A percentile compares a stretch with the other conserved stretches of the same genome.
Conservation (phyloP, 108 stramenopile genomes). For the Conticribra weissflogii region DNA sequence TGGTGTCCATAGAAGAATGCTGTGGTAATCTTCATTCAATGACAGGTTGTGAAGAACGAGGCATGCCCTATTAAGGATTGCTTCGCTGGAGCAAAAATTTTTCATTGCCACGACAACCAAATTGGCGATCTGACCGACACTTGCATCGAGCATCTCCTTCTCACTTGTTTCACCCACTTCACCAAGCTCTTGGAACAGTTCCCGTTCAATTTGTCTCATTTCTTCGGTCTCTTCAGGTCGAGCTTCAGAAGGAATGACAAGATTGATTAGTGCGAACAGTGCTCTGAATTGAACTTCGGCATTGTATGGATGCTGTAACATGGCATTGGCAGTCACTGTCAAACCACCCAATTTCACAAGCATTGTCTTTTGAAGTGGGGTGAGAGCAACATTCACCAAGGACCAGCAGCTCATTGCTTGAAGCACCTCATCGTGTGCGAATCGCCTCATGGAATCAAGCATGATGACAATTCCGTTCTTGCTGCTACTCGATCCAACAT, state of each 20-base stretch:
- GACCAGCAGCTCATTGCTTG: slow-evolving; percentile 96
- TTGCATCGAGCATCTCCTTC: slow-evolving; percentile 79
- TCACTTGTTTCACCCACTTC: slow-evolving; percentile 56
- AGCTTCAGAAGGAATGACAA: slow-evolving; percentile 81
- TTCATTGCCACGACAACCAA: slow-evolving; percentile 88
- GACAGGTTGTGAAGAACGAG: slow-evolving; percentile 93
- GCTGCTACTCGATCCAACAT: slow-evolving; percentile 41
- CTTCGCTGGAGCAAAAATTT: slow-evolving; percentile 86
- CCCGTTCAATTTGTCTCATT: slow-evolving; percentile 46
- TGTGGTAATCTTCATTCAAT: slow-evolving; percentile 78
- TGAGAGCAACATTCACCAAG: slow-evolving; percentile 90
- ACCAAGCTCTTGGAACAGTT: slow-evolving; percentile 46
- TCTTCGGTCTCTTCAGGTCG: slow-evolving; percentile 46
- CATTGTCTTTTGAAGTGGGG: slow-evolving; percentile 81
- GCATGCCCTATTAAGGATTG: slow-evolving; percentile 91
- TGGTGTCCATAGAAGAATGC: slow-evolving; percentile 78
- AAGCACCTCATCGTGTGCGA: slow-evolving; percentile 71
- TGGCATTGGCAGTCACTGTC: slow-evolving; percentile 78
- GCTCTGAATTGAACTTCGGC: slow-evolving; percentile 94
- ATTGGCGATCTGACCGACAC: slow-evolving; percentile 67
- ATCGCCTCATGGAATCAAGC: slow-evolving; percentile 86
- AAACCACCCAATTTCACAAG: slow-evolving; percentile 85
- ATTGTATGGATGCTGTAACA: slow-evolving; percentile 81
- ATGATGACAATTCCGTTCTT: slow-evolving; percentile 88
- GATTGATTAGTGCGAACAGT: slow-evolving; percentile 92